Conservation (phyloP, 2,329 filamentous ascomycete genomes). For the Sporothrix variecibatus region DNA sequence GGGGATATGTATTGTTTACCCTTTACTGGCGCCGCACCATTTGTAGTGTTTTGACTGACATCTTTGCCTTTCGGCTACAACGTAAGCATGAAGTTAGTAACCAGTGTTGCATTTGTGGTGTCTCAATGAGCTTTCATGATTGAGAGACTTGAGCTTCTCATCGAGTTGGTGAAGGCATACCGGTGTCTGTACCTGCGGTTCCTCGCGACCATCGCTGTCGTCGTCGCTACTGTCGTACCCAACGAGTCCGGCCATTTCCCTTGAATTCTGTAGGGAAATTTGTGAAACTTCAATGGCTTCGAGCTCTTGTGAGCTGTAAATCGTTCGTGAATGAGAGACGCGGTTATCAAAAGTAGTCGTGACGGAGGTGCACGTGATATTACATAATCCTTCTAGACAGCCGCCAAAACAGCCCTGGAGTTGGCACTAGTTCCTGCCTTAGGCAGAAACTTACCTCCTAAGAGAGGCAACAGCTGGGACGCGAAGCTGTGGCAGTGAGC, state of each 20-base stretch:
- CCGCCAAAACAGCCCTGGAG: neutral
- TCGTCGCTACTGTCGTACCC: conserved; percentile 56
- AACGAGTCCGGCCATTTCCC: conserved; percentile 49
- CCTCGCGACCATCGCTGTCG: conserved; percentile 35
- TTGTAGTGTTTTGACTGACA: neutral
- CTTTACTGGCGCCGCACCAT: neutral
- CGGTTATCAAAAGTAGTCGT: neutral
- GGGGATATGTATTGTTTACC: neutral
- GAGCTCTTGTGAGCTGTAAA: neutral
- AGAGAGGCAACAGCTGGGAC: conserved; percentile 36
- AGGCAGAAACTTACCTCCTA: conserved; percentile 20
- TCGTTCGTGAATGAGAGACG: neutral
- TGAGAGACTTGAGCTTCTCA: neutral
- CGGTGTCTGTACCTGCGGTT: neutral
- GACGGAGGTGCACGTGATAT: neutral
- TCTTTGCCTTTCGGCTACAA: neutral
- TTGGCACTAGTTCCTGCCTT: neutral
- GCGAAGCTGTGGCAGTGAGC: conserved; percentile 33
- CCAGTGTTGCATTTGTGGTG: neutral
- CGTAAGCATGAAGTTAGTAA: conserved; percentile 1
- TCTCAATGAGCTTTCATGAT: too few species aligned
- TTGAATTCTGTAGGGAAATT: neutral
- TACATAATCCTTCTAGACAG: neutral
- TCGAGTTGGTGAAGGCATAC: neutral
- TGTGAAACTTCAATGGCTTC: neutral